Percentiles rank a stretch among this genome's conserved stretches.
These are phyloP conservation scores for Dysphania ambrosioides DNA, from an alignment of 148 eudicot genomes.

Conservation along the genomic window DNA sequence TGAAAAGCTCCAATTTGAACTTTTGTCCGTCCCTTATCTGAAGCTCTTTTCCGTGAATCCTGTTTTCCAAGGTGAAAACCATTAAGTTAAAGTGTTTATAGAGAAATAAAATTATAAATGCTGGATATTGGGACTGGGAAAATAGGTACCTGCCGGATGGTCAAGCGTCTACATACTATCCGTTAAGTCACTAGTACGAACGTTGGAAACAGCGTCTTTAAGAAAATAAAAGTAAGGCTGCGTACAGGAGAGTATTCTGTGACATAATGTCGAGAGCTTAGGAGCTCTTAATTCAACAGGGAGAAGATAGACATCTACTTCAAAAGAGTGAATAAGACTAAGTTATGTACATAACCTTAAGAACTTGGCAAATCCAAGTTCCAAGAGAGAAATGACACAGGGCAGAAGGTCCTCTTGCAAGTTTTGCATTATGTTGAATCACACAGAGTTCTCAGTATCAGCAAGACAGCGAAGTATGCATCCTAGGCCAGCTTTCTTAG, in stretches of 20 bases:
- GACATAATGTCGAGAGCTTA: neutral
- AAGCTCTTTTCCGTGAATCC: neutral
- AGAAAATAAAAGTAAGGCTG: too few species aligned
- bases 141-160: too few species aligned
- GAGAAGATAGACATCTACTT: neutral
- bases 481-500: constrained; percentile 90
- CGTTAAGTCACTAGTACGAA: too few species aligned
- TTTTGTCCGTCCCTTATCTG: neutral
- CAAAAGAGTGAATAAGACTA: neutral
- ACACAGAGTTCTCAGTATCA: constrained; percentile 80
- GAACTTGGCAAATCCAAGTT: neutral
- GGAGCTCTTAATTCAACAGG: neutral
- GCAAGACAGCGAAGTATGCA: constrained; percentile 85
- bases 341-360: constrained; percentile 11
- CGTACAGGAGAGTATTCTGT: neutral
- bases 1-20: neutral
- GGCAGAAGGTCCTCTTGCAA: constrained; percentile 4
- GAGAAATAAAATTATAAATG: too few species aligned
- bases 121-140: too few species aligned
- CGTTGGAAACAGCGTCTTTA: too few species aligned
- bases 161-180: too few species aligned
- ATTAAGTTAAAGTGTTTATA: neutral
- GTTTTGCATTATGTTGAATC: constrained; percentile 6
- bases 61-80: neutral
- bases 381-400: neutral